Percentiles rank a stretch among this genome's conserved stretches.
These are phyloP conservation scores for Gloeophyllum trabeum DNA, from an alignment of 768 basidiomycete species.

Conservation along the genomic window DNA sequence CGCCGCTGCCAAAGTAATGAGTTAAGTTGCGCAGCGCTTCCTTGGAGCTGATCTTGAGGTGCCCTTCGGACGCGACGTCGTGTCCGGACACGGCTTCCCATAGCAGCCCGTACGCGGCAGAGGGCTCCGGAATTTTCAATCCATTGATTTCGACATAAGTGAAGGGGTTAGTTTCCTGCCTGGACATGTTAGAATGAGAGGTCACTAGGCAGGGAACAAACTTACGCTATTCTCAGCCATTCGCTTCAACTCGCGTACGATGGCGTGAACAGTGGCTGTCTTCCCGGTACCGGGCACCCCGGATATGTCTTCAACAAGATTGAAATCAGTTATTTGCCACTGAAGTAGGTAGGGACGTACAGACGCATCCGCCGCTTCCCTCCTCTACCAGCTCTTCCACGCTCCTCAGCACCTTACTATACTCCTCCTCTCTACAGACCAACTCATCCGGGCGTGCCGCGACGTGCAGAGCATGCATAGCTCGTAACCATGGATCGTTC, in stretches of 20 bases:
- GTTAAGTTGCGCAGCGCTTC: conserved; percentile 75
- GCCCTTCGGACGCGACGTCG: conserved; percentile 48
- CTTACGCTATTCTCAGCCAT: conserved; percentile 73
- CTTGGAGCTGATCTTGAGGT: conserved; percentile 60
- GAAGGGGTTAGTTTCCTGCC: conserved; percentile 86
- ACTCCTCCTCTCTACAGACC: conserved; percentile 86
- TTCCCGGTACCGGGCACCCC: conserved; percentile 99
- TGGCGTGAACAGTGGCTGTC: conserved; percentile 93
- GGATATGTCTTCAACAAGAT: conserved; percentile 69
- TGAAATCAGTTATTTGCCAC: not conserved
- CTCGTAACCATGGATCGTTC: conserved; percentile 71
- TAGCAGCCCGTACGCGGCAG: conserved; percentile 83
- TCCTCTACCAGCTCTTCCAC: conserved; percentile 85
- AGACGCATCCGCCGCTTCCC: conserved; percentile 91
- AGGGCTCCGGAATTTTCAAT: conserved; percentile 82
- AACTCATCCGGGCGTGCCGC: conserved; percentile 83
- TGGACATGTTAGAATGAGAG: not conserved
- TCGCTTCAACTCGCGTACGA: conserved; percentile 79
- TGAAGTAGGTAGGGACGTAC: conserved; percentile 33
- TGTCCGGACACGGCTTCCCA: conserved; percentile 92
- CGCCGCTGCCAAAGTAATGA: conserved; percentile 61
- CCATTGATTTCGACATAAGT: conserved; percentile 98
- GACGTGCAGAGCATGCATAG: conserved; percentile 89
- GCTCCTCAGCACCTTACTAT: conserved; percentile 56
- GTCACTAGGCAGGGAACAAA: not conserved